Evolutionary conservation across 78 protist genomes (phyloP).

Genomic region (Guillardia theta): DNA sequence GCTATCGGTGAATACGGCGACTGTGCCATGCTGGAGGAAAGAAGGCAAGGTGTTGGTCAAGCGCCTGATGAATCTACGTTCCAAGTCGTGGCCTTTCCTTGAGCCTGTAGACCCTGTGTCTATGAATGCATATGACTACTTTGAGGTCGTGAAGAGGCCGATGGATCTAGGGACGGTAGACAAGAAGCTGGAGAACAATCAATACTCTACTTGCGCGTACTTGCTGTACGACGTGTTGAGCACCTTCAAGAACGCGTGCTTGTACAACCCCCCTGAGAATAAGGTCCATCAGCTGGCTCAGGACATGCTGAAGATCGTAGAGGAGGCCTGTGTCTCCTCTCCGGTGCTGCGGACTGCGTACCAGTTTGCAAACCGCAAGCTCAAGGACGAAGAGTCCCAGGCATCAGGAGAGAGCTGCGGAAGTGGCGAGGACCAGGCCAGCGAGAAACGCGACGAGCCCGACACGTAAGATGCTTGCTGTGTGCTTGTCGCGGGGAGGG

Average conservation of each 20-base stretch:
- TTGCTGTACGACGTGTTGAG: not conserved
- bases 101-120: constrained; percentile 83
- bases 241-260: not conserved
- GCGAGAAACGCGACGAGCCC: not conserved
- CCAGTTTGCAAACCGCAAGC: no score
- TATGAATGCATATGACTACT: constrained; percentile 76
- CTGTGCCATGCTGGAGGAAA: not conserved
- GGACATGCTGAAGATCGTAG: not conserved
- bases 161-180: constrained; percentile 39
- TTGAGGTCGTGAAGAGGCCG: constrained; percentile 39
- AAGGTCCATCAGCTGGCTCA: not conserved
- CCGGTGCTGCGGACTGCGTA: not conserved
- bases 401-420: not conserved
- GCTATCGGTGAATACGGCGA: not conserved
- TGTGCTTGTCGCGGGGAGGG: no score
- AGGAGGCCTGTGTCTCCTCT: not conserved
- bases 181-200: not conserved
- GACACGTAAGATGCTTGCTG: not conserved
- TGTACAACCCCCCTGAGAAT: not conserved
- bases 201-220: not conserved
- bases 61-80: not conserved
- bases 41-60: not conserved
- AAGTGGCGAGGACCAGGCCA: not conserved
- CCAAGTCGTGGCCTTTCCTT: constrained; percentile 60
- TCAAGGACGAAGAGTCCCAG: no score